Conservation (phyloP, 139 green algal species). For the Chlorella sp. region DNA sequence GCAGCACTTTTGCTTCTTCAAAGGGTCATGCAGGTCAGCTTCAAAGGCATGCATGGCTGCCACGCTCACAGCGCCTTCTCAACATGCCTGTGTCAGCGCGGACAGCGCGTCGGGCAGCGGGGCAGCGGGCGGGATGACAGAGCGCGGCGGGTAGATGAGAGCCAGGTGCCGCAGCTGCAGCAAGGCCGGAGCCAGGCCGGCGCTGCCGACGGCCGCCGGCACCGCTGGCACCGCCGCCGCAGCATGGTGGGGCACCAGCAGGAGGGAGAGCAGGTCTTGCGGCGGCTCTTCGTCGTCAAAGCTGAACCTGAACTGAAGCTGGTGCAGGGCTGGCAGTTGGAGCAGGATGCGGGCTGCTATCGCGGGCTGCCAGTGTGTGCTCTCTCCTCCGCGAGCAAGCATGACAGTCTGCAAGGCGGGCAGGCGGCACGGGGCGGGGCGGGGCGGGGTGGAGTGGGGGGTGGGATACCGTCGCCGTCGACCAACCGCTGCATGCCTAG, state of each 20-base stretch:
- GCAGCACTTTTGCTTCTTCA: no score
- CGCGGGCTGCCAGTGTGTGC: neutral
- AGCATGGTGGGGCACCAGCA: neutral
- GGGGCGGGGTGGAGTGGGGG: no score
- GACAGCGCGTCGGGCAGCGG: slow-evolving; percentile 1
- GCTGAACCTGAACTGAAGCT: slow-evolving; percentile 1
- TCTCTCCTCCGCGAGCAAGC: neutral
- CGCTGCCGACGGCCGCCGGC: neutral
- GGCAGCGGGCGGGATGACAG: slow-evolving; percentile 5
- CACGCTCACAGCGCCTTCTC: neutral
- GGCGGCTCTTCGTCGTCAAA: neutral
- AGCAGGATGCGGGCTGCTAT: neutral
- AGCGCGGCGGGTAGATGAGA: slow-evolving; percentile 9
- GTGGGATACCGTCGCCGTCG: no score
- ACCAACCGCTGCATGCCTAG: neutral
- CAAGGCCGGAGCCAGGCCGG: neutral
- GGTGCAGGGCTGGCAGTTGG: neutral
- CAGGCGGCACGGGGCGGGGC: neutral
- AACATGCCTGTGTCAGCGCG: neutral
- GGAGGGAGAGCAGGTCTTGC: neutral
- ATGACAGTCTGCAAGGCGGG: neutral
- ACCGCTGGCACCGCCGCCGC: neutral
- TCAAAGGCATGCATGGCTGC: neutral
- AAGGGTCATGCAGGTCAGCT: no score
- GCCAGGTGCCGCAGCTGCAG: slow-evolving; percentile 24